phyloP scores from a whole-genome alignment of 345 rosid species.

The Eucalyptus sideroxylon region DNA sequence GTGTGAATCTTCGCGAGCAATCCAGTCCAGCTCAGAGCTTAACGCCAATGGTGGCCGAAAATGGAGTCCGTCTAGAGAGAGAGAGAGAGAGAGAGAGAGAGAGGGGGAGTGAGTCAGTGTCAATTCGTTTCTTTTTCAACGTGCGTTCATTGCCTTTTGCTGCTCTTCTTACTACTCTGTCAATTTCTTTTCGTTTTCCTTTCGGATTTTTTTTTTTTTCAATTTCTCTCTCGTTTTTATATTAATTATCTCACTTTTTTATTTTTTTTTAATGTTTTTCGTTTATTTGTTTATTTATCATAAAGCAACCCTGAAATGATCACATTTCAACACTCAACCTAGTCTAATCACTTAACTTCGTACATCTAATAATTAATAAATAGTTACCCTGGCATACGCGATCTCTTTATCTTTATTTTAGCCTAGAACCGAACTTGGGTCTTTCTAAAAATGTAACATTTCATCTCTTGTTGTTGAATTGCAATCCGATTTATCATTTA shows the following conservation, averaged over 20 bases:
- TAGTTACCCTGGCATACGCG: rapidly evolving
- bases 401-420: too few relatives aligned
- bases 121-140: conserved; percentile 5
- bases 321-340: background rate
- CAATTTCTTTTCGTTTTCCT: background rate
- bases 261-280: background rate
- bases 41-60: background rate
- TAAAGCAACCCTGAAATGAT: background rate
- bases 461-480: rapidly evolving
- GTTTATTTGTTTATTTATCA: background rate
- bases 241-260: background rate
- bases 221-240: background rate
- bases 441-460: rapidly evolving
- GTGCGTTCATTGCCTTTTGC: background rate
- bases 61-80: background rate
- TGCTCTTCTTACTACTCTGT: background rate
- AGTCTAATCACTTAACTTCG: background rate
- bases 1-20: background rate
- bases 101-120: background rate
- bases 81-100: background rate
- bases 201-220: background rate
- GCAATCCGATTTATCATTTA: rapidly evolving
- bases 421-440: background rate
- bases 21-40: background rate
- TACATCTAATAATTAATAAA: background rate